These are phyloP conservation scores for Nannizzia gypsea DNA, from an alignment of 2,329 filamentous ascomycete species.

Conservation along the genomic window DNA sequence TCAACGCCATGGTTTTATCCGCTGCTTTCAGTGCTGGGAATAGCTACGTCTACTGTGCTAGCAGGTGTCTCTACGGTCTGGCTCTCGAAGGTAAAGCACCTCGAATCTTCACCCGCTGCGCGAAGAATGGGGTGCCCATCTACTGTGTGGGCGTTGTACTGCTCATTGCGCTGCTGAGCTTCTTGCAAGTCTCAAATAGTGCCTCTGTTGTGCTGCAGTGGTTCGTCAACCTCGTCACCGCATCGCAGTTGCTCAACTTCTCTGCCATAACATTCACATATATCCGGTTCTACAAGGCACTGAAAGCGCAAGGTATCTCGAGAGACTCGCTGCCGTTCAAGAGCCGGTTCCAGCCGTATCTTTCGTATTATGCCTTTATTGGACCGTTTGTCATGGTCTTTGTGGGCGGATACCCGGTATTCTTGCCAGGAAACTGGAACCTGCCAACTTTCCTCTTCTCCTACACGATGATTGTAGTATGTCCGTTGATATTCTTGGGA, in stretches of 20 bases:
- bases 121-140: slow-evolving; percentile 55
- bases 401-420: slow-evolving; percentile 68
- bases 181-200: slow-evolving; percentile 57
- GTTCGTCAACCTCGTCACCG: slow-evolving; percentile 35
- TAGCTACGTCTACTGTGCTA: slow-evolving; percentile 56
- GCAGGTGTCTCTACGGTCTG: slow-evolving; percentile 55
- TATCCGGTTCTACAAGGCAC: slow-evolving; percentile 35
- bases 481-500: slow-evolving; percentile 54
- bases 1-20: slow-evolving; percentile 60
- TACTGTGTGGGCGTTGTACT: slow-evolving; percentile 59
- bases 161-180: slow-evolving; percentile 57
- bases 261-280: slow-evolving; percentile 36
- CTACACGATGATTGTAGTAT: slow-evolving; percentile 63
- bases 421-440: slow-evolving; percentile 56
- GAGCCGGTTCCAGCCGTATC: slow-evolving; percentile 41
- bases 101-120: slow-evolving; percentile 54
- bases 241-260: slow-evolving; percentile 37
- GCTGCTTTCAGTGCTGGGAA: slow-evolving; percentile 59
- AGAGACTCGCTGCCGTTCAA: slow-evolving; percentile 30
- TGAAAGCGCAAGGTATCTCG: slow-evolving; percentile 29
- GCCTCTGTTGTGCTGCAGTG: slow-evolving; percentile 54
- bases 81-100: slow-evolving; percentile 58
- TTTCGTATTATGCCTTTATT: slow-evolving; percentile 51
- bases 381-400: slow-evolving; percentile 53
- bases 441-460: slow-evolving; percentile 62